These are phyloP conservation scores for Polytolypa hystricis DNA, from an alignment of 2,329 filamentous ascomycete genomes.

Conservation along the genomic window DNA sequence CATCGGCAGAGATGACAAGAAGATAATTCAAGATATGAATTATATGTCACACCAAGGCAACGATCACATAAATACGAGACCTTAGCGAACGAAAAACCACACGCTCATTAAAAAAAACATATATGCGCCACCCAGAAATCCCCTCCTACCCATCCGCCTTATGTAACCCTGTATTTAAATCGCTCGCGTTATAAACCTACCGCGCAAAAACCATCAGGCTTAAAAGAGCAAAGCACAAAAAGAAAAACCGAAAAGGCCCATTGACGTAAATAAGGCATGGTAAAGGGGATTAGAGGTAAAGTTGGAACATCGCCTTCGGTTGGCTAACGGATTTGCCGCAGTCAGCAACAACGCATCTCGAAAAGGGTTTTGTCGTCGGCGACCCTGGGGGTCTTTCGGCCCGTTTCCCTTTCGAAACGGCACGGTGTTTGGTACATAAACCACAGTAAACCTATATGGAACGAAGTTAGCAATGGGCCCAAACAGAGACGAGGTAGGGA, in stretches of 20 bases:
- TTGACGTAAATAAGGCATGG: too few species aligned
- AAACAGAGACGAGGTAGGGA: not conserved
- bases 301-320: slow-evolving; percentile 34
- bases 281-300: slow-evolving; percentile 32
- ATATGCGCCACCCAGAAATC: too few species aligned
- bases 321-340: slow-evolving; percentile 31
- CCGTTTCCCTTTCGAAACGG: slow-evolving; percentile 25
- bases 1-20: too few species aligned
- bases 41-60: too few species aligned
- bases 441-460: slow-evolving; percentile 37
- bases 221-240: slow-evolving; percentile 7
- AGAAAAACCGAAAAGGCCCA: slow-evolving; percentile 8
- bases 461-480: slow-evolving; percentile 3
- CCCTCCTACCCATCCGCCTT: too few species aligned
- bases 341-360: slow-evolving; percentile 32
- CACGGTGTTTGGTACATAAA: slow-evolving; percentile 33
- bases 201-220: too few species aligned
- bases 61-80: too few species aligned
- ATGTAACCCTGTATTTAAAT: too few species aligned
- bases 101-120: too few species aligned
- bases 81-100: too few species aligned
- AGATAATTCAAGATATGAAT: too few species aligned
- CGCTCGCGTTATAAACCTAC: too few species aligned
- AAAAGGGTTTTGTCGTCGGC: slow-evolving; percentile 28
- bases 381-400: slow-evolving; percentile 12